Conservation (phyloP, 805 yeast species). For the Starmerella apis region DNA sequence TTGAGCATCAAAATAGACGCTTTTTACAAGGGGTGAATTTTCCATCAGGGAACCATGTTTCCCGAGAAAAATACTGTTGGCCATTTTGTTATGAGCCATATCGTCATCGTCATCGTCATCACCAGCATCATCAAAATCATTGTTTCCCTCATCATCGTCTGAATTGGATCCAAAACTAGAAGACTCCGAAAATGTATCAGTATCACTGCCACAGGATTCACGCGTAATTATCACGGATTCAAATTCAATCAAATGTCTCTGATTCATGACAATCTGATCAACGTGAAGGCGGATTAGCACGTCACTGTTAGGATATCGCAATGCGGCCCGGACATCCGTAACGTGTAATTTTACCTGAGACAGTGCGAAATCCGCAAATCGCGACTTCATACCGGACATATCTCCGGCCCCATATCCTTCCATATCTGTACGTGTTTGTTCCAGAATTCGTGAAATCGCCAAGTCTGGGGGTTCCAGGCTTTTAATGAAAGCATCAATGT, state of each 20-base stretch:
- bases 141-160: not conserved
- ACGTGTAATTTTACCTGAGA: conserved; percentile 29
- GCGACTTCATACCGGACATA: conserved; percentile 21
- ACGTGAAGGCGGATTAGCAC: conserved; percentile 1
- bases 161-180: not conserved
- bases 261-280: conserved; percentile 11
- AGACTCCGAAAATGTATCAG: not conserved
- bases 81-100: not conserved
- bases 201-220: not conserved
- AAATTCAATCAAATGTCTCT: conserved; percentile 11
- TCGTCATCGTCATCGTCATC: not conserved
- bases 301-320: not conserved
- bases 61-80: not conserved
- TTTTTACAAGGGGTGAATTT: conserved; percentile 1
- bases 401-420: conserved; percentile 28
- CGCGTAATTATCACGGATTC: conserved; percentile 9
- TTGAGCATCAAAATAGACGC: conserved; percentile 18
- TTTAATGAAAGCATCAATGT: conserved; percentile 32
- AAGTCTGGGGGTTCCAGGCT: conserved; percentile 21
- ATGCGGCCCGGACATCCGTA: conserved; percentile 7
- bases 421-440: conserved; percentile 18
- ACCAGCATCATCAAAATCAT: not conserved
- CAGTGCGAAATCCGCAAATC: conserved; percentile 34
- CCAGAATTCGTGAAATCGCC: conserved; percentile 23
- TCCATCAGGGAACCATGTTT: not conserved